Evolutionary conservation across 768 basidiomycete genomes (phyloP).

Genomic region (Trametes cinnabarina): DNA sequence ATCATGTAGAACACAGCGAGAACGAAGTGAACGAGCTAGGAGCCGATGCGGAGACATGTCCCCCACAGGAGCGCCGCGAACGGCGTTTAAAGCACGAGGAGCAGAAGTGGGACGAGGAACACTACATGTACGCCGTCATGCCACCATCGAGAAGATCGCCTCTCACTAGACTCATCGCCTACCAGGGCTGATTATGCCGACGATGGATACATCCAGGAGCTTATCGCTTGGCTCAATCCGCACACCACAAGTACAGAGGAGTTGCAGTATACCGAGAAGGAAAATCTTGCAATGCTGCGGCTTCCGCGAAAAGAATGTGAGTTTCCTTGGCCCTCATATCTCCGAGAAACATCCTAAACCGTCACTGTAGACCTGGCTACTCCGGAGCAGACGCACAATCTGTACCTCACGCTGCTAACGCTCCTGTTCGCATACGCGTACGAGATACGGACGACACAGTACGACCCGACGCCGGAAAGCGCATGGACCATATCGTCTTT

Average conservation of each 20-base stretch:
- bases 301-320: constrained; percentile 54
- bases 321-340: constrained; percentile 18
- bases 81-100: constrained; percentile 63
- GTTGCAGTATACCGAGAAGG: constrained; percentile 66
- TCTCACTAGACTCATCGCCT: background rate
- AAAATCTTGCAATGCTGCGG: constrained; percentile 62
- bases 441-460: constrained; percentile 72
- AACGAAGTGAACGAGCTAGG: constrained; percentile 86
- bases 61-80: constrained; percentile 47
- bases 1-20: constrained; percentile 66
- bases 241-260: constrained; percentile 34
- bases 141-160: background rate
- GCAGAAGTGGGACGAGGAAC: constrained; percentile 77
- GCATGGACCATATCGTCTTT: constrained; percentile 81
- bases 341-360: background rate
- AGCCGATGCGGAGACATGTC: constrained; percentile 56
- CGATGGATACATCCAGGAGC: constrained; percentile 69
- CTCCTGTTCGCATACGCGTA: constrained; percentile 81
- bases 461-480: constrained; percentile 84
- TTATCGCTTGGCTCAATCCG: constrained; percentile 67
- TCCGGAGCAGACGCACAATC: constrained; percentile 49
- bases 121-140: constrained; percentile 64
- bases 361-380: constrained; percentile 56
- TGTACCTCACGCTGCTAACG: constrained; percentile 69
- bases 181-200: constrained; percentile 79